phyloP scores from a whole-genome alignment of 345 rosid genomes.

The Syzygium oleosum region DNA sequence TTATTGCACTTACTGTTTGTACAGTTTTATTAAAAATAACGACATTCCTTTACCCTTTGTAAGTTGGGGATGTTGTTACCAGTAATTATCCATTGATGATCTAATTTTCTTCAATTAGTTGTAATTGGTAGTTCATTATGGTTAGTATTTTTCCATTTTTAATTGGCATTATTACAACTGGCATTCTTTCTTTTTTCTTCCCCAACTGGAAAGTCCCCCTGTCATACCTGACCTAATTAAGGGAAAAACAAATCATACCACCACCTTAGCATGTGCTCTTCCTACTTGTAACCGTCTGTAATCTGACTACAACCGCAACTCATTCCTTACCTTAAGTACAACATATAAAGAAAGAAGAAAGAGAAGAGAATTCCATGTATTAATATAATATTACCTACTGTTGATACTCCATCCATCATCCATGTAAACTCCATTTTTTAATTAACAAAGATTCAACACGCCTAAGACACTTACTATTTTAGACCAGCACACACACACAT shows the following conservation, averaged over 20 bases:
- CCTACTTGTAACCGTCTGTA: background rate
- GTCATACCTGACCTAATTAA: no score
- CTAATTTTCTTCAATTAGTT: background rate
- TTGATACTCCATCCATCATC: background rate
- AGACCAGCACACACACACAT: background rate
- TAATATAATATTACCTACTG: background rate
- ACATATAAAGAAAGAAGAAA: background rate
- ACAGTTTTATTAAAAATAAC: background rate
- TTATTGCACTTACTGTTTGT: background rate
- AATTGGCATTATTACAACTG: no score
- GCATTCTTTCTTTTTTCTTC: no score
- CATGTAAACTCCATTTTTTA: background rate
- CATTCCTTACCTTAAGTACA: background rate
- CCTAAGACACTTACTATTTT: background rate
- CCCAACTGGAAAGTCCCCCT: no score
- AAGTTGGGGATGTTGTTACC: background rate
- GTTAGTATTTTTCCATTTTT: no score
- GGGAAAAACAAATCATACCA: background rate
- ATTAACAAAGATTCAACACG: background rate
- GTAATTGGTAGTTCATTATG: background rate
- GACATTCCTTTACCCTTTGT: background rate
- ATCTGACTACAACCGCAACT: background rate
- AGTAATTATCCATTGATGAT: background rate
- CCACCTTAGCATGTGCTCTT: background rate
- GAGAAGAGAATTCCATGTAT: background rate